Evolutionary conservation across 2,329 filamentous ascomycete species (phyloP), one percentile per base, ranked within the genome.

Genomic region (Hypomyces rosellus): DNA sequence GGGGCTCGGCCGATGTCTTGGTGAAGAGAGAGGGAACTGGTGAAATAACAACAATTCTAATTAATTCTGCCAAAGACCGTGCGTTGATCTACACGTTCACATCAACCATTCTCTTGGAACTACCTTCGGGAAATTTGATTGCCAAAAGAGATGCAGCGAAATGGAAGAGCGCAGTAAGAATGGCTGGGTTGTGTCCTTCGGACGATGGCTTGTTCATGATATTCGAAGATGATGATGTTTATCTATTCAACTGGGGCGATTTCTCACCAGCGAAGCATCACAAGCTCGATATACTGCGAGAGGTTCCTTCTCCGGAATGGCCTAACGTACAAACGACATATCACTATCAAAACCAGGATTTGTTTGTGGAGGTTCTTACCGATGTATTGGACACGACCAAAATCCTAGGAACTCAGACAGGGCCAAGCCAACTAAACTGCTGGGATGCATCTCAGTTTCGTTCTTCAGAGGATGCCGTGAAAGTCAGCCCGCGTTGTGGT

Each of bases 1-100:
- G 48, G 41, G 33, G 5, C 11, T 6, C 13, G 9, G 6, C 41
- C 13, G 5, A n/a, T 25, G 12, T 44, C 2, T 34, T 44, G 7
- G 4, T 12, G 16, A 20, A 43, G 18, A 33, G 22, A 30, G 20
- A 30, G 7, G 30, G 9, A 12, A 20, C 20, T 20, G 20, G 20
- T 20, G 20, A 20, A 20, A 20, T 20, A 20, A 20, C 20, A 20
- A 20, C 20, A 15, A n/a, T 47, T 8, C 49, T 50, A 13, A 22
- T 46, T n/a, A 50, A 25, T 25, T 42, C 49, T 11, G n/a, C 49
- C 5, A 37, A 50, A 36, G 49, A 50, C 16, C 16, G 38, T 16
- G 6, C 46, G 11, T 34, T 50, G 37, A 34, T 50, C 4, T 15
- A 34, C n/a, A 34, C 34, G 13, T 14, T 18, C 22, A 34, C 30